Percentiles rank a stretch among this genome's conserved stretches.
Conservation (phyloP, 192 early-diverging fungal genomes). For the Coemansia pectinata region DNA sequence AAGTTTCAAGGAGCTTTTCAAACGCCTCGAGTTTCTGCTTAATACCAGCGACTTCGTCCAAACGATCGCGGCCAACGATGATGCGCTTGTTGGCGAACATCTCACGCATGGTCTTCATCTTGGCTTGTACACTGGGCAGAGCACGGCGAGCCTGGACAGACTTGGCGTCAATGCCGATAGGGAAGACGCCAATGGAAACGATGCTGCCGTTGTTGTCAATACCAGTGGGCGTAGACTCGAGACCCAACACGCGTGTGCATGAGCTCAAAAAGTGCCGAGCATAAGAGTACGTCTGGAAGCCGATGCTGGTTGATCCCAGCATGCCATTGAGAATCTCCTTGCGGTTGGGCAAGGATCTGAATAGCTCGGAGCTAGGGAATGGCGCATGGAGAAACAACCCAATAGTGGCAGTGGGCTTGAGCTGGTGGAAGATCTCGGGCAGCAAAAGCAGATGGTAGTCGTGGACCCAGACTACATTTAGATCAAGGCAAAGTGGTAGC, state of each 20-base stretch:
- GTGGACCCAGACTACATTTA: constrained; percentile 72
- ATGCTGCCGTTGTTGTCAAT: constrained; percentile 79
- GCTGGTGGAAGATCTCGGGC: constrained; percentile 80
- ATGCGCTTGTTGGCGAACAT: constrained; percentile 88
- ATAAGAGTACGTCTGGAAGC: constrained; percentile 97
- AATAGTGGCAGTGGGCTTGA: constrained; percentile 77
- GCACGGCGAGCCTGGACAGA: constrained; percentile 67
- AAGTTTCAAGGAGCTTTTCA: constrained; percentile 86
- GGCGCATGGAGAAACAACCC: constrained; percentile 96
- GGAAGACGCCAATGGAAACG: constrained; percentile 87
- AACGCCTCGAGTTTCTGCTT: constrained; percentile 94
- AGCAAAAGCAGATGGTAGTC: constrained; percentile 96
- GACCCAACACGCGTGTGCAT: constrained; percentile 92
- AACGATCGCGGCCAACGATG: constrained; percentile 94
- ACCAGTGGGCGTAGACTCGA: constrained; percentile 87
- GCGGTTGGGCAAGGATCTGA: constrained; percentile 82
- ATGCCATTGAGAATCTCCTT: constrained; percentile 84
- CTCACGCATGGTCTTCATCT: constrained; percentile 78
- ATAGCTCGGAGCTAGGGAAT: constrained; percentile 94
- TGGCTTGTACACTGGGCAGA: constrained; percentile 65
- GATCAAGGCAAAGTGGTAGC: background rate
- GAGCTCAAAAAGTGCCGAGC: constrained; percentile 89
- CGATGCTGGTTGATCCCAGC: constrained; percentile 89
- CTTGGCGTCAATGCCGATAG: constrained; percentile 95
- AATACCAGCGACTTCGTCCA: constrained; percentile 93